A percentile compares a stretch with the other conserved stretches of the same genome.
Evolutionary conservation across 2,329 filamentous ascomycete species (phyloP).

Genomic region (Nemania sp.): DNA sequence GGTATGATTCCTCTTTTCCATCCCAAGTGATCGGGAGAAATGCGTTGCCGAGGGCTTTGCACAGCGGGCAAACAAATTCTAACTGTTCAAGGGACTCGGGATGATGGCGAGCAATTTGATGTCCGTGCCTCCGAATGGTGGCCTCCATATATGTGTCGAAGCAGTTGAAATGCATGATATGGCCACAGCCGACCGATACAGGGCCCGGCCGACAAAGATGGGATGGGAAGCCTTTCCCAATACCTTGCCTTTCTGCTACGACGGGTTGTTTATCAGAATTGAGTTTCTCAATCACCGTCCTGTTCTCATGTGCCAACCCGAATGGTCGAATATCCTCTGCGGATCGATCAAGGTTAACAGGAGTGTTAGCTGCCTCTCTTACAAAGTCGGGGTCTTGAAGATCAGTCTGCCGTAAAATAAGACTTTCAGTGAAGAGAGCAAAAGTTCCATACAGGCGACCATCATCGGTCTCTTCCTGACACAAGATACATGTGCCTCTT

Average conservation of each 20-base stretch:
- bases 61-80: constrained; percentile 95
- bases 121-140: constrained; percentile 79
- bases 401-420: constrained; percentile 84
- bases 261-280: constrained; percentile 73
- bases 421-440: constrained; percentile 83
- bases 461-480: constrained; percentile 94
- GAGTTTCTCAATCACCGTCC: constrained; percentile 74
- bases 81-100: constrained; percentile 78
- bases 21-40: constrained; percentile 97
- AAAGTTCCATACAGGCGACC: constrained; percentile 90
- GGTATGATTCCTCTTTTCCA: constrained; percentile 82
- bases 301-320: constrained; percentile 87
- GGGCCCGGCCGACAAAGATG: constrained; percentile 71
- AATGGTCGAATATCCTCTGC: constrained; percentile 85
- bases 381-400: constrained; percentile 82
- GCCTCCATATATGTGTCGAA: constrained; percentile 91
- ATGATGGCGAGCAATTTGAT: constrained; percentile 93
- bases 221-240: constrained; percentile 87
- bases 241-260: constrained; percentile 74
- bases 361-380: constrained; percentile 78
- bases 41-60: constrained; percentile 93
- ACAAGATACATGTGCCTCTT: constrained; percentile 89
- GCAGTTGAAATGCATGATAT: constrained; percentile 98
- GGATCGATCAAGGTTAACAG: constrained; percentile 80
- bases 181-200: constrained; percentile 88